Conservation (phyloP, 1,284 basidiomycete species). For the Phylloporus sp. region DNA sequence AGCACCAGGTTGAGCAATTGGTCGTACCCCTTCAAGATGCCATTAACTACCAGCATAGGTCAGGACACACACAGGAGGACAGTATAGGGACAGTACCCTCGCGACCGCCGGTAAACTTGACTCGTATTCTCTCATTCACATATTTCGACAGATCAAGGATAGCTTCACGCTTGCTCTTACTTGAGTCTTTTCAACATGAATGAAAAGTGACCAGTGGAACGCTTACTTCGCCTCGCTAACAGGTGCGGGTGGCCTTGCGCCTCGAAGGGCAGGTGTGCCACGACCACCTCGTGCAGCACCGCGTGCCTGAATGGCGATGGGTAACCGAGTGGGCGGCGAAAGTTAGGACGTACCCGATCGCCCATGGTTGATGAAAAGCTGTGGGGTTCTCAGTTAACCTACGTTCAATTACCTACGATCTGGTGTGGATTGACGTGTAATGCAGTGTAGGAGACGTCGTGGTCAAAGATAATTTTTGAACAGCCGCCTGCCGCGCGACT, state of each 20-base stretch:
- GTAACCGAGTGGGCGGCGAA: conserved; percentile 14
- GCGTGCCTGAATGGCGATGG: conserved; percentile 51
- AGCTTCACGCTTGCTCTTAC: conserved; percentile 90
- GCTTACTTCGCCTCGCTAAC: conserved; percentile 32
- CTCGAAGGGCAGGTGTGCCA: conserved; percentile 43
- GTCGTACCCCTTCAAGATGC: conserved; percentile 94
- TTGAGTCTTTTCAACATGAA: conserved; percentile 37
- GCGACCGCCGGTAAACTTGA: conserved; percentile 96
- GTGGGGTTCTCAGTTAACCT: conserved; percentile 22
- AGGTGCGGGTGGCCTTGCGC: conserved; percentile 42
- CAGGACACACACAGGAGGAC: not conserved
- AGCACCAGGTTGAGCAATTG: conserved; percentile 96
- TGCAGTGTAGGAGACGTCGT: not conserved
- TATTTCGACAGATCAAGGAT: conserved; percentile 97
- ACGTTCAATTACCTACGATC: conserved; percentile 20
- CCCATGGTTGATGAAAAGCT: conserved; percentile 43
- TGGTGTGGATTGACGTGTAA: conserved; percentile 24
- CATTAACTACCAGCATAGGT: conserved; percentile 69
- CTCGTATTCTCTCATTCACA: conserved; percentile 88
- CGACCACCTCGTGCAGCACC: conserved; percentile 50
- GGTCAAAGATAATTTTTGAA: conserved; percentile 34
- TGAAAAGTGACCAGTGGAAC: conserved; percentile 3
- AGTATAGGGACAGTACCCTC: conserved; percentile 68
- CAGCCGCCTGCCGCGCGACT: conserved; percentile 39
- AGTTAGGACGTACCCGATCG: conserved; percentile 55